Evolutionary conservation across 176 grass and related monocot genomes (phyloP).

Genomic region (Otatea glauca): DNA sequence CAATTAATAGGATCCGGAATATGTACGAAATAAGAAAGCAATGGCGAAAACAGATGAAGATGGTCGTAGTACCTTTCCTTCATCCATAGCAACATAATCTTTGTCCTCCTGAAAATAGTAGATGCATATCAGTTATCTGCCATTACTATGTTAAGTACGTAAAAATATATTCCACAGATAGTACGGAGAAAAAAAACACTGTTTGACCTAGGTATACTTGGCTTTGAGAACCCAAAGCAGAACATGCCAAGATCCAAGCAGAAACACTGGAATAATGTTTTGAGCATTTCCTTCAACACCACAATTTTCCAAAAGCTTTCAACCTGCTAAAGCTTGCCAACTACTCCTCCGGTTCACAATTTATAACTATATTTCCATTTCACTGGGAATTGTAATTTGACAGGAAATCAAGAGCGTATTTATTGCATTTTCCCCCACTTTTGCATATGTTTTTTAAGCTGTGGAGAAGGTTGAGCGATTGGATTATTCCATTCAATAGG

Average conservation of each 20-base stretch:
- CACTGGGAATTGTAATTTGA: background rate
- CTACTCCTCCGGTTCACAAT: background rate
- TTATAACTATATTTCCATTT: background rate
- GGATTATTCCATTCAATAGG: background rate
- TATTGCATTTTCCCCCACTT: background rate
- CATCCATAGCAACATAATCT: slow-evolving; percentile 66
- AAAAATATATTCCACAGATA: no score
- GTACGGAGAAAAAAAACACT: background rate
- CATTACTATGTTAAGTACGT: slow-evolving; percentile 9
- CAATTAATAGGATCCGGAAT: slow-evolving; percentile 18
- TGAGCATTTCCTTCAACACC: background rate
- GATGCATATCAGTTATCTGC: background rate
- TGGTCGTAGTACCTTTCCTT: slow-evolving; percentile 67
- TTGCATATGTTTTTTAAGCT: background rate
- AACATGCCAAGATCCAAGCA: background rate
- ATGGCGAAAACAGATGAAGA: slow-evolving; percentile 23
- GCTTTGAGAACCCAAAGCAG: slow-evolving; percentile 20
- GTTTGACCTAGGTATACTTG: background rate
- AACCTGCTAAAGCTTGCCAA: background rate
- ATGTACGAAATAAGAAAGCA: slow-evolving; percentile 17
- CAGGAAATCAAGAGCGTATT: background rate
- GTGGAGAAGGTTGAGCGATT: background rate
- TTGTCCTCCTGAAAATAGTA: slow-evolving; percentile 74
- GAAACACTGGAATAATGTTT: background rate
- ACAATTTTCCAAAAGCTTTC: background rate